A percentile compares a stretch with the other conserved stretches of the same genome.
phyloP scores from a whole-genome alignment of 2,329 filamentous ascomycete species.

The Fusarium metavorans region DNA sequence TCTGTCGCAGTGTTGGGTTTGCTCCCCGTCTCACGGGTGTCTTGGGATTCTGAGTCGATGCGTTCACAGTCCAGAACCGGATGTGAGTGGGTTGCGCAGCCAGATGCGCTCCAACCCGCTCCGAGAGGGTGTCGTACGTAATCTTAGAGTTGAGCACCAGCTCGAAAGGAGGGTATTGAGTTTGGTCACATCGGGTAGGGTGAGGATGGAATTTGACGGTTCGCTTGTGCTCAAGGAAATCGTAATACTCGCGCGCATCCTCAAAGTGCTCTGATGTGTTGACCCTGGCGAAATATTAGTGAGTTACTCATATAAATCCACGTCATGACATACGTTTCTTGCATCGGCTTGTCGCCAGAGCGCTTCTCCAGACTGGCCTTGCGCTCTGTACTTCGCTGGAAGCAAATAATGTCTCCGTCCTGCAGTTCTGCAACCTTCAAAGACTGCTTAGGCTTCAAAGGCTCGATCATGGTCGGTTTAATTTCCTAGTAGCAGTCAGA shows the following conservation, averaged over 20 bases:
- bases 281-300: conserved; percentile 31
- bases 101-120: conserved; percentile 84
- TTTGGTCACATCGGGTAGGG: conserved; percentile 65
- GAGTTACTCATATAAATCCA: neutral
- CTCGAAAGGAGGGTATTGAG: conserved; percentile 75
- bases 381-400: conserved; percentile 75
- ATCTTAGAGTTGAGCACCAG: conserved; percentile 88
- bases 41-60: conserved; percentile 81
- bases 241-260: conserved; percentile 89
- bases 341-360: conserved; percentile 44
- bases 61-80: conserved; percentile 89
- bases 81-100: conserved; percentile 86
- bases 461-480: conserved; percentile 97
- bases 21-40: conserved; percentile 78
- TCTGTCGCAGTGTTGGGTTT: conserved; percentile 79
- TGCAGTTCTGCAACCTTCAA: conserved; percentile 93
- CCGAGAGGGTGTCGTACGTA: conserved; percentile 86
- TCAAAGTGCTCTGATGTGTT: conserved; percentile 64
- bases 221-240: conserved; percentile 89
- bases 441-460: conserved; percentile 90
- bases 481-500: conserved; percentile 73
- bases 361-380: conserved; percentile 53
- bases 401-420: conserved; percentile 96
- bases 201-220: conserved; percentile 82
- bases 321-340: conserved; percentile 48